A percentile compares a stretch with the other conserved stretches of the same genome.
Evolutionary conservation across 2,329 filamentous ascomycete genomes (phyloP).

Genomic region (Neopestalotiopsis rosae): DNA sequence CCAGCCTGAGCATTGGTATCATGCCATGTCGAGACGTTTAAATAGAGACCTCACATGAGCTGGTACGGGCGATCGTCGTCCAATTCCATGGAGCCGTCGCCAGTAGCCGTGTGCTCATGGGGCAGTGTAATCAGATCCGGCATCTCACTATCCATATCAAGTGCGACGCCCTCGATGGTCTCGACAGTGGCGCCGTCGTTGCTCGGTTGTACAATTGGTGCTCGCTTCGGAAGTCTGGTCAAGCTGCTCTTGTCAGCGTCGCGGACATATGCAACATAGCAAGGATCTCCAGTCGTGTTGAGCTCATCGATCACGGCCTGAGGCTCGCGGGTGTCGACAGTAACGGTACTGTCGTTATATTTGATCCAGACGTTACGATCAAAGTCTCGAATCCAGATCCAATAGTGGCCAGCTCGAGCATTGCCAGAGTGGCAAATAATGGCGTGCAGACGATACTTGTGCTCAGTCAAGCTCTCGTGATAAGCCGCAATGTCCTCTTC

Average conservation of each 20-base stretch:
- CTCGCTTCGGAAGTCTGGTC: slow-evolving; percentile 51
- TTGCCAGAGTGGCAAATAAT: slow-evolving; percentile 89
- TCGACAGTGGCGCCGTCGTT: slow-evolving; percentile 29
- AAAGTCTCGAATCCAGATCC: slow-evolving; percentile 96
- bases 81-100: background rate
- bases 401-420: slow-evolving; percentile 85
- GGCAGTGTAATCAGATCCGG: background rate
- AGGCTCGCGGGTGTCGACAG: slow-evolving; percentile 65
- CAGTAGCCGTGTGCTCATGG: background rate
- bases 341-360: slow-evolving; percentile 90
- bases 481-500: background rate
- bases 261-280: slow-evolving; percentile 83
- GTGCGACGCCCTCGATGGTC: slow-evolving; percentile 34
- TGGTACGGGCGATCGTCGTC: background rate
- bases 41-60: background rate
- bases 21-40: too few species aligned
- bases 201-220: slow-evolving; percentile 14
- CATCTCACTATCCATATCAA: background rate
- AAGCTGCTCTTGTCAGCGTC: slow-evolving; percentile 65
- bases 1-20: too few species aligned
- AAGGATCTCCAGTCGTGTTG: slow-evolving; percentile 75
- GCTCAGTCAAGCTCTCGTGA: slow-evolving; percentile 40
- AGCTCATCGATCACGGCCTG: slow-evolving; percentile 72
- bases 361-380: slow-evolving; percentile 81
- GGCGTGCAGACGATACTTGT: slow-evolving; percentile 84